Evolutionary conservation across 208 protist genomes (phyloP).

Genomic region (Dictyostelium gargantuum): DNA sequence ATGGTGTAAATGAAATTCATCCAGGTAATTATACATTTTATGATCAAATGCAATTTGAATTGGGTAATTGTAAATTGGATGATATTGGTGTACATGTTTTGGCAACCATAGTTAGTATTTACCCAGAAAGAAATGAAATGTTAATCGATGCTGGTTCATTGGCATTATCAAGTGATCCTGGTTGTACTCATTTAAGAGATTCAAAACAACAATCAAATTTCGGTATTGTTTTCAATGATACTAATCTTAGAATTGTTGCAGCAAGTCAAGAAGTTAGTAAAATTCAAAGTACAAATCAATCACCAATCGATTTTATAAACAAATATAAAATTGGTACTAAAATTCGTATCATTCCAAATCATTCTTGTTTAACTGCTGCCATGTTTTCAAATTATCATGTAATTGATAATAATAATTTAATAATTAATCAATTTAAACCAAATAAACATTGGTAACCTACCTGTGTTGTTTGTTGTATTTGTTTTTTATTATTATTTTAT

Average conservation of each 20-base stretch:
- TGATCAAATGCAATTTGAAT: slow-evolving; percentile 37
- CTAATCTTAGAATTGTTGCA: slow-evolving; percentile 4
- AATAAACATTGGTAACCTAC: slow-evolving; percentile 68
- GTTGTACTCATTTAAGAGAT: slow-evolving; percentile 26
- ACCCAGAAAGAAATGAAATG: slow-evolving; percentile 39
- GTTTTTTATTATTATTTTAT: no score
- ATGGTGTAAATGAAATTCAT: slow-evolving; percentile 57
- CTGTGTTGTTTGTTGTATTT: no score
- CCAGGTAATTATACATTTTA: slow-evolving; percentile 61
- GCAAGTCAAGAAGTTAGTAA: slow-evolving; percentile 56
- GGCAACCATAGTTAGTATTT: not conserved
- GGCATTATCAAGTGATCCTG: slow-evolving; percentile 33
- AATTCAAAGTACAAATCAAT: not conserved
- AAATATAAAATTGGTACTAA: slow-evolving; percentile 14
- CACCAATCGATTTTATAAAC: not conserved
- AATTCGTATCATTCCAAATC: slow-evolving; percentile 31
- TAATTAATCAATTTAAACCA: not conserved
- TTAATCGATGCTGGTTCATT: slow-evolving; percentile 26
- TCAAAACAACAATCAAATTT: not conserved
- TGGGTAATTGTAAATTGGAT: slow-evolving; percentile 1
- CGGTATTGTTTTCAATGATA: not conserved
- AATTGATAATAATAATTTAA: not conserved
- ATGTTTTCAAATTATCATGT: slow-evolving; percentile 52
- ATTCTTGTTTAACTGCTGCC: slow-evolving; percentile 48
- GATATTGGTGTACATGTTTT: slow-evolving; percentile 38